Base-by-base conservation (phyloP, 2,329 filamentous ascomycete species). In the Berkeleyomyces basicola region DNA sequence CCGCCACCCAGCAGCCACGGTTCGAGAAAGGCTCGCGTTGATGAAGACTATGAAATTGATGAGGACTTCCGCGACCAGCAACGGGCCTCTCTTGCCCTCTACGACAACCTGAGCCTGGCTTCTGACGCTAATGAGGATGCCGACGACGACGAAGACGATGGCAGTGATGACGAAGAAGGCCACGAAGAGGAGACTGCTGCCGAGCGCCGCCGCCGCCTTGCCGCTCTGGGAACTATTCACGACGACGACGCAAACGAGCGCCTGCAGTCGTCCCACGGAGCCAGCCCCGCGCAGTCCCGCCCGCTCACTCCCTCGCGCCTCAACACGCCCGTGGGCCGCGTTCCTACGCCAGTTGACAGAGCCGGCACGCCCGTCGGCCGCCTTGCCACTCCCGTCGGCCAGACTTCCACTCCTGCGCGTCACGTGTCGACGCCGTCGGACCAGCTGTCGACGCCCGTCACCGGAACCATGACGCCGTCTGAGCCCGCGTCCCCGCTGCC, bases 131-230 rank as follows among this genome's bases (percentile, higher is more conserved):
- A 58, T 49, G 55, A 39, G 7, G 40, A 53, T 7, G 44, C 51
- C 37, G 49, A 39, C 10, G 63, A 79, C 1, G 87, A 91, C 72
- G 89, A 86, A 1, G 83, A 83, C 0, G 85, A 84, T 0, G 53
- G 0, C 31, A 44, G 10, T 3, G 69, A 68, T 1, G 75, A 77
- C n/a, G 76, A 76, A 42, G 77, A 74, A 42, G 69, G 68, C 2
- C 75, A 77, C n/a, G 76, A 76, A 42, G 77, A 74, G 42, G 88
- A 91, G 73, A 90, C 87, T 0, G 84, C 86, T 0, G 88, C 87
- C 0, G 88, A 92, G 72, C 78, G 85, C 63, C 79, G 86, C 47
- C 78, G 88, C 61, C 81, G 88, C 68, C 83, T 90, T 68, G 87
- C 87, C 0, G 88, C 88, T 0, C 74, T 92, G 1, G 87, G 87